phyloP scores from a whole-genome alignment of 306 rosid genomes.

The Arachis hypogaea region DNA sequence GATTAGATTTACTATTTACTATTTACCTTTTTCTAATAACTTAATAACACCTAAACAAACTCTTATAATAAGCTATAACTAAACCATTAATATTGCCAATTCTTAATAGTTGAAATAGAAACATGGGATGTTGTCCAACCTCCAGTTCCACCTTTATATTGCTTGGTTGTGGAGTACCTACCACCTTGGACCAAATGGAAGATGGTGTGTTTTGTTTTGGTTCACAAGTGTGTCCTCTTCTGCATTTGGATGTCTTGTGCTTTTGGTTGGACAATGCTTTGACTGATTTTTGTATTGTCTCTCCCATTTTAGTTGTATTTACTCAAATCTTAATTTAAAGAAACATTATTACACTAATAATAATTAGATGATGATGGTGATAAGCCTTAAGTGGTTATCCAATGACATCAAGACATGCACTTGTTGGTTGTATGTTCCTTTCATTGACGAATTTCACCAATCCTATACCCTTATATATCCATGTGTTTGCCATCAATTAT shows the following conservation, averaged over 20 bases:
- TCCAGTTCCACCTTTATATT: neutral
- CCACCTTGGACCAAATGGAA: neutral
- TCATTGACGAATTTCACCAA: neutral
- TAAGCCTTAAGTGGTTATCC: neutral
- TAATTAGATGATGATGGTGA: neutral
- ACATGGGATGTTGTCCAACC: neutral
- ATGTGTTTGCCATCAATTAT: slow-evolving; percentile 13
- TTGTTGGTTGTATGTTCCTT: slow-evolving; percentile 24
- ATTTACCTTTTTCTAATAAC: too few relatives aligned
- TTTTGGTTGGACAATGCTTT: neutral
- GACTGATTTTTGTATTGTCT: neutral
- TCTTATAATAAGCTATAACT: neutral
- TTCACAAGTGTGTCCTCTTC: neutral
- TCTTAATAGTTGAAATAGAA: neutral
- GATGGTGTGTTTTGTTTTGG: neutral
- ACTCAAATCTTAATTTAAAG: neutral
- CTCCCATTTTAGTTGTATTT: neutral
- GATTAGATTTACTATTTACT: too few relatives aligned
- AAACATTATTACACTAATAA: too few relatives aligned
- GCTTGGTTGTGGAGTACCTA: neutral
- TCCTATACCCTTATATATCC: neutral
- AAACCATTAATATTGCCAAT: neutral
- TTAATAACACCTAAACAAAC: too few relatives aligned
- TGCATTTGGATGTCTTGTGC: neutral
- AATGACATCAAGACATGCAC: neutral